Base-by-base conservation (phyloP, 2,329 filamentous ascomycete species). In the Aspergillus fumigatiaffinis region DNA sequence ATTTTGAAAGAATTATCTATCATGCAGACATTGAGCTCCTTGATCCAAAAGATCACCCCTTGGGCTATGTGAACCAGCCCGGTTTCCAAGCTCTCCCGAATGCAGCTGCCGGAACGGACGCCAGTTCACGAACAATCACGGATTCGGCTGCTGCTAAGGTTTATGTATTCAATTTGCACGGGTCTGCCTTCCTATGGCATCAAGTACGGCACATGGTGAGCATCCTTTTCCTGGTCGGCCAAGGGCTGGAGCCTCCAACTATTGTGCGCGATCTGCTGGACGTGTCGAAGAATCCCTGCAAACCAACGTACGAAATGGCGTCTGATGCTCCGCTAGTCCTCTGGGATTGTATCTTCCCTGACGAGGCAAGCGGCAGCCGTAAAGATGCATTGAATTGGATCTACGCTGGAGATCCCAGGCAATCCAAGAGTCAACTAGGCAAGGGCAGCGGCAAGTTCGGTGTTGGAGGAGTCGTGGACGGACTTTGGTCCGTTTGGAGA, bases 181-280 rank as follows among this genome's bases (percentile, higher is more conserved):
- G 94, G 21, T 92, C 89, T 7, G 94, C 92, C 1, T 99, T 99
- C 74, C 78, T 99, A 50, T 99, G 94, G 94, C 94, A 99, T 76
- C 94, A 99, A 77, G 95, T 99, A 64, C 87, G 94, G 25, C 91
- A 93, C 77, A 92, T 99, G 85, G 87, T 95, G n/a, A 85, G 88
- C 17, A 80, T 97, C 6, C 79, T 99, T n/a, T 97, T 99, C 78
- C 80, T 94, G 10, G 87, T 97, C 8, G 94, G 91, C 28, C 94
- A 99, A 76, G 87, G 91, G 0, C 83, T 96, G 17, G 94, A 99
- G 73, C 71, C 80, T 28, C 89, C 92, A 0, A 83, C 83, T 0
- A 76, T 97, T 14, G 80, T 97, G 47, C 81, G 85, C 52, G 81
- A 87, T 25, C 80, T 99, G 46, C 82, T 99, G 26, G 89, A 97